Base-by-base conservation (phyloP, 2,329 filamentous ascomycete species). In the Seiridium cupressi region DNA sequence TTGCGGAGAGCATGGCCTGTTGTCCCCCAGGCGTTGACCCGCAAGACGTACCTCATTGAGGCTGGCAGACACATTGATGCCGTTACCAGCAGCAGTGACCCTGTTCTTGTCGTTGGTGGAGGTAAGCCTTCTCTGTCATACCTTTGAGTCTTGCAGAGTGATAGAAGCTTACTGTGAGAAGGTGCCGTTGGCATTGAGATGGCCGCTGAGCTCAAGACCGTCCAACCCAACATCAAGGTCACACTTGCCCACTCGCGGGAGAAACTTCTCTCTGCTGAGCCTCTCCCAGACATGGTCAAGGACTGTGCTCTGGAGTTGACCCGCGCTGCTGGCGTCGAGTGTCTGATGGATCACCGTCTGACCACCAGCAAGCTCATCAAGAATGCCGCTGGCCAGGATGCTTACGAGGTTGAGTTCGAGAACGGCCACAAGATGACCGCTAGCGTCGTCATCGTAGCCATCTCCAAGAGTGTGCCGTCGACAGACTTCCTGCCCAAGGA, bases 171-270 rank as follows among this genome's bases (percentile, higher is more conserved):
- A n/a, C 46, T 35, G 11, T 26, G 8, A 40, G 49, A 60, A 84
- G 82, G 89, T 55, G 91, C 91, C 5, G 91, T 93, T 1, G 91
- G 91, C 7, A 87, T 93, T 58, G 91, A 94, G 72, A 92, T 94
- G 82, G 90, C 91, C 0, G 86, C 89, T 1, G 91, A 95, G 75
- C 78, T 93, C 58, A 93, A 93, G 74, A 72, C 84, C 51, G 77
- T 87, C 32, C 81, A 88, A 62, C 90, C 91, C 0, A 68, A 82
- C 9, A 77, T 86, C 58, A 82, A 83, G 46, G 87, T 94, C n/a
- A 90, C 86, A 1, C 82, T 95, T 1, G 84, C 92, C 4, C 91
- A 94, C 71, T 93, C 90, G 3, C 81, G 89, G 26, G 78, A 83
- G 34, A 84, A 84, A 67, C 82, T 94, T 1, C 80, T 94, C 6